Conservation (phyloP, 768 basidiomycete genomes). For the Panellus pusillus region DNA sequence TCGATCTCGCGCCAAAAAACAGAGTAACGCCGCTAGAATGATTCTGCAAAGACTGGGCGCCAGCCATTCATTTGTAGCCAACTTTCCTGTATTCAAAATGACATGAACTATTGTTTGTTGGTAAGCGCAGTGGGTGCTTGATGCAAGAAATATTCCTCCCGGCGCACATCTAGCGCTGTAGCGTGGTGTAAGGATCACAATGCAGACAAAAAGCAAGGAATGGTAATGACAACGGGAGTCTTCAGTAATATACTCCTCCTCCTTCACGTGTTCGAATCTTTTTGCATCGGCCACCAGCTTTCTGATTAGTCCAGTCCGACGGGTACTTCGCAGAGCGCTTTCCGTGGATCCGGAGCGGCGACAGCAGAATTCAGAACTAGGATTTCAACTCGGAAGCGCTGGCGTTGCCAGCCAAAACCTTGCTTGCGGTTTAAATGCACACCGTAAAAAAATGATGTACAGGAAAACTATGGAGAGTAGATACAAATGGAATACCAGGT, state of each 20-base stretch:
- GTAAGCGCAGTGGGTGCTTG: too few species aligned
- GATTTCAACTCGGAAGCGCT: too few species aligned
- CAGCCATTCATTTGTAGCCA: constrained; percentile 65
- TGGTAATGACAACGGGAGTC: not conserved
- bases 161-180: too few species aligned
- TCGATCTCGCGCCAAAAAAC: constrained; percentile 41
- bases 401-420: too few species aligned
- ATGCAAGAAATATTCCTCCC: too few species aligned
- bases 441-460: too few species aligned
- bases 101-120: not conserved
- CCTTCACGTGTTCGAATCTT: constrained; percentile 3
- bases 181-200: too few species aligned
- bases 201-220: not conserved
- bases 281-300: not conserved
- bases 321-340: constrained; percentile 46
- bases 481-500: too few species aligned
- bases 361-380: constrained; percentile 45
- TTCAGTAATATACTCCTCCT: too few species aligned
- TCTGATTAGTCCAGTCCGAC: constrained; percentile 37
- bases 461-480: too few species aligned
- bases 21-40: constrained; percentile 47
- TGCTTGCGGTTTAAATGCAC: too few species aligned
- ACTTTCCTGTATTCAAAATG: constrained; percentile 65
- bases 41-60: constrained; percentile 62
- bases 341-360: constrained; percentile 44